phyloP scores from a whole-genome alignment of 495 filamentous ascomycete species.

The Sphaerosporella brunnea region DNA sequence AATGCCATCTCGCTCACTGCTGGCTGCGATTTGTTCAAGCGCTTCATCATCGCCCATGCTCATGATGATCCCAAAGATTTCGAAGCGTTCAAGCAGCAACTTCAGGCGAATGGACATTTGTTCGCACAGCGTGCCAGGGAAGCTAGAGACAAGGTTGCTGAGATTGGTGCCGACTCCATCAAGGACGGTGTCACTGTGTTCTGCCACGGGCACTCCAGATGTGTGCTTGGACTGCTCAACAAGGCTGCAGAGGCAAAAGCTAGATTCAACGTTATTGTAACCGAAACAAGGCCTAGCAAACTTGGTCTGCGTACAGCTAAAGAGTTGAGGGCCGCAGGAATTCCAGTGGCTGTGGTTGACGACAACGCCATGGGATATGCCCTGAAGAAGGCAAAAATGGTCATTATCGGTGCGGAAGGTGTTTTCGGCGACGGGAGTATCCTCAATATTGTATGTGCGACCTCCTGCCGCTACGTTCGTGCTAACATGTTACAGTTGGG shows the following conservation, averaged over 20 bases:
- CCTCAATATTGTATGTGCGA: conserved; percentile 35
- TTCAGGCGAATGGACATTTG: conserved; percentile 63
- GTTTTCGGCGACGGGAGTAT: conserved; percentile 89
- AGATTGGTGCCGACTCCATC: conserved; percentile 58
- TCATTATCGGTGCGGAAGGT: conserved; percentile 84
- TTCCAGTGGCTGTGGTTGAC: conserved; percentile 70
- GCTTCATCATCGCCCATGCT: conserved; percentile 56
- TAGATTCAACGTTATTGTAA: conserved; percentile 73
- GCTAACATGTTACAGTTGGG: conserved; percentile 41
- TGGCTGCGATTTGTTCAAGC: conserved; percentile 88
- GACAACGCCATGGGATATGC: conserved; percentile 68
- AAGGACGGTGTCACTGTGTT: conserved; percentile 59
- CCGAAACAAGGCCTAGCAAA: conserved; percentile 39
- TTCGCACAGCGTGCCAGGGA: conserved; percentile 80
- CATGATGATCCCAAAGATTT: conserved; percentile 46
- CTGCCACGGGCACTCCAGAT: conserved; percentile 71
- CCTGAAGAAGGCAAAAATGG: conserved; percentile 61
- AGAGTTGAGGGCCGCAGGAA: conserved; percentile 49
- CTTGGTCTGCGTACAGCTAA: conserved; percentile 42
- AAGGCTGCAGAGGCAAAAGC: conserved; percentile 52
- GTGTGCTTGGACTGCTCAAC: conserved; percentile 57
- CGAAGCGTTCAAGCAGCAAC: conserved; percentile 58
- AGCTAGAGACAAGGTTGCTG: conserved; percentile 62
- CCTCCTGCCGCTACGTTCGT: background rate
- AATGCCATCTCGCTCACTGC: conserved; percentile 86